phyloP scores from a whole-genome alignment of 1,139 yeast species.

The Zygoascus sp. region DNA sequence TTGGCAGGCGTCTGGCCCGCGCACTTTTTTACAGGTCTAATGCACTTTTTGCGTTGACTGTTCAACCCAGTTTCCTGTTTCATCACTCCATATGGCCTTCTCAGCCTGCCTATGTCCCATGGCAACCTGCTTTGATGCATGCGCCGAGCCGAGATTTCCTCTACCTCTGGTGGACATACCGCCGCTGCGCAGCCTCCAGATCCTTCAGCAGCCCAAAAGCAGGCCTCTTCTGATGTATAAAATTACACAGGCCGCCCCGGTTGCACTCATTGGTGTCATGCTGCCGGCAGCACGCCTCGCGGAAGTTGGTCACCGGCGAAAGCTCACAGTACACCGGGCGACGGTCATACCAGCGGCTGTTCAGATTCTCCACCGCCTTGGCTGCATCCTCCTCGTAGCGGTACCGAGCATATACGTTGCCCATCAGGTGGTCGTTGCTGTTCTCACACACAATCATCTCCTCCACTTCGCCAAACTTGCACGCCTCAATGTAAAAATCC shows the following conservation, averaged over 20 bases:
- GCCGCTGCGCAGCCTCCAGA: conserved; percentile 39
- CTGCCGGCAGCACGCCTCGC: conserved; percentile 72
- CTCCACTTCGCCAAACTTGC: conserved; percentile 55
- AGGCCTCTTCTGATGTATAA: conserved; percentile 73
- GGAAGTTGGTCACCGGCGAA: conserved; percentile 67
- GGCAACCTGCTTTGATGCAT: no score
- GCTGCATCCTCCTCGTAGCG: conserved; percentile 53
- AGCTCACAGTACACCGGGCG: conserved; percentile 79
- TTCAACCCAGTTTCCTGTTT: no score
- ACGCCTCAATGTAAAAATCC: conserved; percentile 67
- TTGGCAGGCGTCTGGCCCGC: no score
- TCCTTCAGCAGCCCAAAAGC: conserved; percentile 40
- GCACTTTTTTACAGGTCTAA: no score
- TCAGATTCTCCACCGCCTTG: conserved; percentile 55
- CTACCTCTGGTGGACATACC: conserved; percentile 19
- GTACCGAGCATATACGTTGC: conserved; percentile 76
- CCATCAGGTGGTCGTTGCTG: conserved; percentile 60
- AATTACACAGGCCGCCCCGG: conserved; percentile 81
- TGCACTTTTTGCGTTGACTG: no score
- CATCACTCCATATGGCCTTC: no score
- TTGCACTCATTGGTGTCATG: conserved; percentile 60
- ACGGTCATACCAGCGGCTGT: conserved; percentile 76
- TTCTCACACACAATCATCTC: conserved; percentile 78
- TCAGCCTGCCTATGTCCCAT: no score
- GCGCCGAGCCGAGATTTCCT: no score